phyloP scores from a whole-genome alignment of 495 filamentous ascomycete genomes.

The Penicillium dipodomyicola region DNA sequence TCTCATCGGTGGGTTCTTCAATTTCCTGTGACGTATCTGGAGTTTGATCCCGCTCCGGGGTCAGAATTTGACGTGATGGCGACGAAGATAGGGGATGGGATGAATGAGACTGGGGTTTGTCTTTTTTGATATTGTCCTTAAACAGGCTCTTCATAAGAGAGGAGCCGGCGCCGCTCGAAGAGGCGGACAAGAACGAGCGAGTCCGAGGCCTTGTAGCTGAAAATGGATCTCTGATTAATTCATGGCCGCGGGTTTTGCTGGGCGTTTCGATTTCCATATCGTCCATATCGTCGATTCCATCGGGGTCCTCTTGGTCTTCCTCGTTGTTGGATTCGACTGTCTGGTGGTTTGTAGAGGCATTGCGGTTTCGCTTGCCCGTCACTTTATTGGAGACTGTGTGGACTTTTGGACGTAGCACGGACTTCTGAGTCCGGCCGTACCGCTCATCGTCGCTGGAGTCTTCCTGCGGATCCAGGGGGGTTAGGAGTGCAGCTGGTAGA shows the following conservation, averaged over 20 bases:
- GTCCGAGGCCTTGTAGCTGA: slow-evolving; percentile 36
- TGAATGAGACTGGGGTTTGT: slow-evolving; percentile 28
- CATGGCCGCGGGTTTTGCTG: slow-evolving; percentile 42
- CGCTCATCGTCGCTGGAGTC: slow-evolving; percentile 44
- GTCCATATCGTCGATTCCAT: slow-evolving; percentile 42
- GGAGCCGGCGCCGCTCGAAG: slow-evolving; percentile 26
- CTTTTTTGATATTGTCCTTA: slow-evolving; percentile 28
- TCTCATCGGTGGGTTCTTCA: slow-evolving; percentile 27
- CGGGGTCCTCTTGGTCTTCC: slow-evolving; percentile 37
- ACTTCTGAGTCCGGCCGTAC: slow-evolving; percentile 44
- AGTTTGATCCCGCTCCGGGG: slow-evolving; percentile 35
- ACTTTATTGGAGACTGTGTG: slow-evolving; percentile 41
- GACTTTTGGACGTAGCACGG: slow-evolving; percentile 51
- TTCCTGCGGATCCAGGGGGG: slow-evolving; percentile 35
- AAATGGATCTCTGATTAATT: slow-evolving; percentile 45
- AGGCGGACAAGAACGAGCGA: slow-evolving; percentile 37
- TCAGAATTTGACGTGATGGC: slow-evolving; percentile 6
- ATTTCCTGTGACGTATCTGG: slow-evolving; percentile 24
- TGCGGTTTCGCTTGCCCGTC: slow-evolving; percentile 49
- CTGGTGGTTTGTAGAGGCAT: slow-evolving; percentile 29
- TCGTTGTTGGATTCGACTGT: slow-evolving; percentile 33
- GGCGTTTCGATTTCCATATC: slow-evolving; percentile 34
- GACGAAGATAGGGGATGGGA: slow-evolving; percentile 26
- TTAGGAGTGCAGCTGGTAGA: slow-evolving; percentile 33
- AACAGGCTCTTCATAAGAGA: slow-evolving; percentile 38